Percentiles rank a stretch among this genome's conserved stretches.
Conservation (phyloP, 1,284 basidiomycete species). For the Athelia sp. region DNA sequence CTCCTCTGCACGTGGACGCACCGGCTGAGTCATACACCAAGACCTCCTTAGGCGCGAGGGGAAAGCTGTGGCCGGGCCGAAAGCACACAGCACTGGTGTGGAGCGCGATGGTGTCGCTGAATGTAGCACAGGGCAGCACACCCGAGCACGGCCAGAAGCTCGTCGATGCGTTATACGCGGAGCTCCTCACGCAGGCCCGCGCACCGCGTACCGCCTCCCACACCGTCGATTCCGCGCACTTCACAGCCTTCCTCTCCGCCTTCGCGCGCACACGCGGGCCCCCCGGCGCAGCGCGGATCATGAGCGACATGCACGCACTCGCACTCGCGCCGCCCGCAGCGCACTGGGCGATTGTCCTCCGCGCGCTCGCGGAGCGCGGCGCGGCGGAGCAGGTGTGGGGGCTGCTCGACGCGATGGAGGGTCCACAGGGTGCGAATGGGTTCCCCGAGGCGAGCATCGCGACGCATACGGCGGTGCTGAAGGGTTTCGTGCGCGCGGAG, state of each 20-base stretch:
- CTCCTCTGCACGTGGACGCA: neutral
- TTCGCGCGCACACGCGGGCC: neutral
- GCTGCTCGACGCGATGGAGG: neutral
- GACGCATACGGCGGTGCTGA: conserved; percentile 25
- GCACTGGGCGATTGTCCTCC: neutral
- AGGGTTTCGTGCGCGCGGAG: conserved; percentile 19
- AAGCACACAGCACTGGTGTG: conserved; percentile 35
- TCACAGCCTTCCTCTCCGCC: neutral
- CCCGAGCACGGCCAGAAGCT: conserved; percentile 1
- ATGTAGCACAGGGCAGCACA: neutral
- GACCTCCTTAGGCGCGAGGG: neutral
- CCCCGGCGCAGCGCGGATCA: neutral
- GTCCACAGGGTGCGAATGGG: neutral
- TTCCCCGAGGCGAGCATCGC: too few relatives aligned
- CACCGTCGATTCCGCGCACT: neutral
- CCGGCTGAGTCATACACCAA: neutral
- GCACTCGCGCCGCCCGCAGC: neutral
- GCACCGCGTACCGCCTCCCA: neutral
- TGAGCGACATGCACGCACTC: neutral
- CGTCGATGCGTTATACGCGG: conserved; percentile 25
- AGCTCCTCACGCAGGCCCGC: neutral
- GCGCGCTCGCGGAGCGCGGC: neutral
- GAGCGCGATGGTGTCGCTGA: conserved; percentile 20
- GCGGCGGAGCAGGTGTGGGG: neutral
- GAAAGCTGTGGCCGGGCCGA: conserved; percentile 26